Evolutionary conservation across 257 asterid genomes (phyloP).

Genomic region (Solanum bulbocastanum): DNA sequence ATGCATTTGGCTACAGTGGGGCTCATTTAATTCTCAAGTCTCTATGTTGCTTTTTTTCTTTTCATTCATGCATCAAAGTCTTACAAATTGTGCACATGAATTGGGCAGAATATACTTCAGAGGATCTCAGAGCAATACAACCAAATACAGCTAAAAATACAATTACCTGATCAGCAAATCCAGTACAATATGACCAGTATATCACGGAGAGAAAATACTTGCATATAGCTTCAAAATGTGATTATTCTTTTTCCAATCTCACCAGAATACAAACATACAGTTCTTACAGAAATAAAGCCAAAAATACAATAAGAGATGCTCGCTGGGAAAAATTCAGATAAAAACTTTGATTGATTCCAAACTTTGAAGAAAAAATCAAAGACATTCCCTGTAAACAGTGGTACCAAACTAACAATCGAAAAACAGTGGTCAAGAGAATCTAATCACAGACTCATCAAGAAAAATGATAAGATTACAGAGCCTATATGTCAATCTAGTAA

Average conservation of each 20-base stretch:
- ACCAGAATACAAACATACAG: neutral
- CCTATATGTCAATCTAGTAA: neutral
- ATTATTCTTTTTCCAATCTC: neutral
- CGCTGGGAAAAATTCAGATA: neutral
- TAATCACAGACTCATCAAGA: neutral
- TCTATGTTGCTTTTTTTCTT: neutral
- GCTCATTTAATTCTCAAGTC: neutral
- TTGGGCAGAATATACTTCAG: neutral
- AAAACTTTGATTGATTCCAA: neutral
- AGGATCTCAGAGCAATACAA: neutral
- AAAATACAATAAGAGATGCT: neutral
- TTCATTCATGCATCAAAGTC: neutral
- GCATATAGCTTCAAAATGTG: neutral
- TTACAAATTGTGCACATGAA: neutral
- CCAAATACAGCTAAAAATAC: neutral
- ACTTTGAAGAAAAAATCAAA: neutral
- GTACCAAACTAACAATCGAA: neutral
- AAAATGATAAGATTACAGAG: neutral
- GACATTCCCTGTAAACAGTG: neutral
- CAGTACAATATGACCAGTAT: neutral
- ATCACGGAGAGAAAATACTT: neutral
- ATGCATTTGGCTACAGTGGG: neutral
- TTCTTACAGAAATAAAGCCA: neutral
- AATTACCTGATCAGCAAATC: neutral
- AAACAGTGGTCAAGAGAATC: neutral